Evolutionary conservation across 805 yeast species (phyloP), one percentile per base, ranked within the genome.

Genomic region (Candida broadrunensis): DNA sequence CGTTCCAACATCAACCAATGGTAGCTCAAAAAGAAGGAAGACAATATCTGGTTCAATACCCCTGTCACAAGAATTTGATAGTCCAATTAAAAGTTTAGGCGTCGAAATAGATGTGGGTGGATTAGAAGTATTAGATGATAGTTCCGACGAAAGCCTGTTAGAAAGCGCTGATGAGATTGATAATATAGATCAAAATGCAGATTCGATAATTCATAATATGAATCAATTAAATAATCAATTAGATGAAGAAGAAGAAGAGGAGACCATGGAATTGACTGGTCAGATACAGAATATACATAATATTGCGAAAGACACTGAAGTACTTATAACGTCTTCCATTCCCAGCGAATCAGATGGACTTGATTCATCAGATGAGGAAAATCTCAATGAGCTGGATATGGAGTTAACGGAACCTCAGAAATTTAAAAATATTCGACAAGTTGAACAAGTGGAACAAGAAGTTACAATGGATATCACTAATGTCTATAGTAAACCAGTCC

Each of bases 191-290:
- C 19, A 30, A 14, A n/a, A 17, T 17, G 20, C 14, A 27, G 16
- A 27, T n/a, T 5, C 12, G 31, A n/a, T n/a, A 13, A 17, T 26
- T 6, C 23, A 30, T 20, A 33, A 32, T 19, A 11, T 8, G 33
- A 33, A n/a, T 35, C 24, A 21, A 21, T 7, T 21, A 9, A 9
- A 7, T 21, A 7, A 6, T 21, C 24, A 37, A 13, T 36, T 35
- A 14, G 42, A 36, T 23, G 45, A 36, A 11, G 49, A 47, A 6
- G 54, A 48, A 7, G 64, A 59, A 19, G 52, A 59, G 25, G 54
- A 48, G 16, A 58, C 65, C 6, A 64, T 64, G 70, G 65, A 60
- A 31, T 49, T 60, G 21, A 57, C 62, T 0, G 59, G 48, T 2
- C 60, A 51, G 27, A 26, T 52, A 5, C 36, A 24, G 12, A 20